phyloP scores from a whole-genome alignment of 2,329 filamentous ascomycete species.

The Cladosporium sp. region DNA sequence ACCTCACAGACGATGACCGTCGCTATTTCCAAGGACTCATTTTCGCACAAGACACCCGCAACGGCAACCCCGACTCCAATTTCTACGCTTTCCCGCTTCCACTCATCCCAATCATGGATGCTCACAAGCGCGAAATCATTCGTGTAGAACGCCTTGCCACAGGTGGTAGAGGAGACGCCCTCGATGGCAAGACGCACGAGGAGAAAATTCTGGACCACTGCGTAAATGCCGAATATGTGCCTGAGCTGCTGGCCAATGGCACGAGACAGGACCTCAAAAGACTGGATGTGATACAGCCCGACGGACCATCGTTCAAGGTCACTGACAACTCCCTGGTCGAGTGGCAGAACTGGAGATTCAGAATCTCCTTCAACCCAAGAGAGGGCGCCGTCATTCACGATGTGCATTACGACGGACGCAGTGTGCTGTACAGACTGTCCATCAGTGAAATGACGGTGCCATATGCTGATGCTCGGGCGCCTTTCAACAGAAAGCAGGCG shows the following conservation, averaged over 20 bases:
- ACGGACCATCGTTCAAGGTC: slow-evolving; percentile 65
- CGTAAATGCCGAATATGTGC: slow-evolving; percentile 51
- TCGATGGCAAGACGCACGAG: slow-evolving; percentile 42
- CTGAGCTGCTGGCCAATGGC: slow-evolving; percentile 41
- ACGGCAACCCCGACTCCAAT: slow-evolving; percentile 49
- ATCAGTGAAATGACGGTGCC: slow-evolving; percentile 64
- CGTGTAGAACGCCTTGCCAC: slow-evolving; percentile 36
- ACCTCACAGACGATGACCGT: slow-evolving; percentile 31
- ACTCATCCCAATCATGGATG: slow-evolving; percentile 35
- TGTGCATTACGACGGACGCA: slow-evolving; percentile 64
- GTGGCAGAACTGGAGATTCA: slow-evolving; percentile 59
- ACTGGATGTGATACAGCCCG: slow-evolving; percentile 67
- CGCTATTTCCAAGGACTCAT: slow-evolving; percentile 36
- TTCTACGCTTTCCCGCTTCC: slow-evolving; percentile 37
- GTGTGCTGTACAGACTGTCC: slow-evolving; percentile 65
- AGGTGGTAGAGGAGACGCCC: slow-evolving; percentile 30
- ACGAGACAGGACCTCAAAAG: slow-evolving; percentile 57
- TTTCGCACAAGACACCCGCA: slow-evolving; percentile 34
- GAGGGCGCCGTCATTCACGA: slow-evolving; percentile 71
- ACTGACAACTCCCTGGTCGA: slow-evolving; percentile 50
- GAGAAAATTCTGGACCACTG: slow-evolving; percentile 50
- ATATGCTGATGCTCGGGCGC: slow-evolving; percentile 66
- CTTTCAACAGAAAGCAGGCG: slow-evolving; percentile 68
- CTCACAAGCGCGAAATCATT: slow-evolving; percentile 30
- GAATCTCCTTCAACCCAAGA: slow-evolving; percentile 67